phyloP scores from a whole-genome alignment of 2,329 filamentous ascomycete species.

The Diaporthe batatas region DNA sequence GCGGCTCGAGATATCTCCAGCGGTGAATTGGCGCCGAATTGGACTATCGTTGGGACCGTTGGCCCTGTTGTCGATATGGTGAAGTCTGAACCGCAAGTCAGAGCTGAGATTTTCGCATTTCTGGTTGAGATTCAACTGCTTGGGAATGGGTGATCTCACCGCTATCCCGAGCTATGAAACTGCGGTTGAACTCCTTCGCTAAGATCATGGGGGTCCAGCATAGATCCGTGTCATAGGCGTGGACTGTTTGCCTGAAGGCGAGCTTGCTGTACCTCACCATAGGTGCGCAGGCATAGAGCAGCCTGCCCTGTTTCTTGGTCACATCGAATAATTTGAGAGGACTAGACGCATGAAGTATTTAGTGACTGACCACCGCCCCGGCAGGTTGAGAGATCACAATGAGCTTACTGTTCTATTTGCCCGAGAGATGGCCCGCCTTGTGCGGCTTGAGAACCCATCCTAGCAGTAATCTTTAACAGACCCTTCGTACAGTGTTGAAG shows the following conservation, averaged over 20 bases:
- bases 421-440: not conserved
- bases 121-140: not conserved
- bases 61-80: constrained; percentile 67
- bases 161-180: constrained; percentile 69
- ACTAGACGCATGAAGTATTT: constrained; percentile 50
- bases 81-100: constrained; percentile 61
- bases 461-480: not conserved
- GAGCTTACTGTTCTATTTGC: constrained; percentile 24
- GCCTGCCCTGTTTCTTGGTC: constrained; percentile 64
- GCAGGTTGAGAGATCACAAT: not conserved
- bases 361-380: not conserved
- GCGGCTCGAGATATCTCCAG: constrained; percentile 74
- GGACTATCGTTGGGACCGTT: constrained; percentile 73
- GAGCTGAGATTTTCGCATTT: not conserved
- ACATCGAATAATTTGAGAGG: constrained; percentile 72
- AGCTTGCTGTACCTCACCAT: constrained; percentile 79
- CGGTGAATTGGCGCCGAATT: constrained; percentile 75
- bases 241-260: constrained; percentile 76
- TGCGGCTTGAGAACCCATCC: not conserved
- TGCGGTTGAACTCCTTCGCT: constrained; percentile 77
- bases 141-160: constrained; percentile 54
- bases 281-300: constrained; percentile 72
- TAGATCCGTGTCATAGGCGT: constrained; percentile 74
- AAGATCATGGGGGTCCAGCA: constrained; percentile 81
- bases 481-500: not conserved